A percentile compares a stretch with the other conserved stretches of the same genome.
These are phyloP conservation scores for Sordariomycetes sp. DNA, from an alignment of 2,329 filamentous ascomycete species.

Conservation along the genomic window DNA sequence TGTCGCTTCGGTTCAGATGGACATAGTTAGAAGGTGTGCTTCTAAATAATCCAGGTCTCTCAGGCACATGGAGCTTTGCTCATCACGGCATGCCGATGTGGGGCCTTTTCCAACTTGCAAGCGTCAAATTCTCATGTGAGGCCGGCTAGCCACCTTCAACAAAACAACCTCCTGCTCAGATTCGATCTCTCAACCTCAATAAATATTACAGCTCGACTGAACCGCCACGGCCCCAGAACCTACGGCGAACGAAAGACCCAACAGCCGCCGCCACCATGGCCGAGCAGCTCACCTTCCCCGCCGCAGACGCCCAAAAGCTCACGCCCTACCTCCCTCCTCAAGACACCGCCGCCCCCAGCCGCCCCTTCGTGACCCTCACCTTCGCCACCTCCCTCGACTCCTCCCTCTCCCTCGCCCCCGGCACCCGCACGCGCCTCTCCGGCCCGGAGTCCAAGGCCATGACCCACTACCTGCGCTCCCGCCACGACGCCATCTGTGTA, in stretches of 20 bases:
- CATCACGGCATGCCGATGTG: too few species aligned
- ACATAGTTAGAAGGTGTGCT: too few species aligned
- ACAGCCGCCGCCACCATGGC: slow-evolving; percentile 17
- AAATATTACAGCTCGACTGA: background rate
- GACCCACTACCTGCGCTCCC: slow-evolving; percentile 81
- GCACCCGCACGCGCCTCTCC: slow-evolving; percentile 73
- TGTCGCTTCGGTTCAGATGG: too few species aligned
- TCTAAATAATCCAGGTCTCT: too few species aligned
- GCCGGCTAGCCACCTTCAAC: background rate
- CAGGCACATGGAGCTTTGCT: too few species aligned
- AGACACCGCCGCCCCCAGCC: slow-evolving; percentile 1
- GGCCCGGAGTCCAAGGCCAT: slow-evolving; percentile 78
- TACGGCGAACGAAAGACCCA: background rate
- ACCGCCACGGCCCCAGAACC: background rate
- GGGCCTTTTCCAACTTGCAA: too few species aligned
- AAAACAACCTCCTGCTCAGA: background rate
- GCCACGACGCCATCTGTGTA: slow-evolving; percentile 75
- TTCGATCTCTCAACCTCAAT: background rate
- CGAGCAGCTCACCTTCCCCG: slow-evolving; percentile 19
- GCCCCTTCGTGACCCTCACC: slow-evolving; percentile 63
- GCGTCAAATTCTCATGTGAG: background rate
- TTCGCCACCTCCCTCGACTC: slow-evolving; percentile 88
- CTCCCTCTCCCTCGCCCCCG: slow-evolving; percentile 63
- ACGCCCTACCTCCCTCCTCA: slow-evolving; percentile 20
- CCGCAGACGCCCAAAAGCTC: slow-evolving; percentile 17